phyloP scores from a whole-genome alignment of 2,329 filamentous ascomycete genomes.

The Boeremia lycopersici region DNA sequence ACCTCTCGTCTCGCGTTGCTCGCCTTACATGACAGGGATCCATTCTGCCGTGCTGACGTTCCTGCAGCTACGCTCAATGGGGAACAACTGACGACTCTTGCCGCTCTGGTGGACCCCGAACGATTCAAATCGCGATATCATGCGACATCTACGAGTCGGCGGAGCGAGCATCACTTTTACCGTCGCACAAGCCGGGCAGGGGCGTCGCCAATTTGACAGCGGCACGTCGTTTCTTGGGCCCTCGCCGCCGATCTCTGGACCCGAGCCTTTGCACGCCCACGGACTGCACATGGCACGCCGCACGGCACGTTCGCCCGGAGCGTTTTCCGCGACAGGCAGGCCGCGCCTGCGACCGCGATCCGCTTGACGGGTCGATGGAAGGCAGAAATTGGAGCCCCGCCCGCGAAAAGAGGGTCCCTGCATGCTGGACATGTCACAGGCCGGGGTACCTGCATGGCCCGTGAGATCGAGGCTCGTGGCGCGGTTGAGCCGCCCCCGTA shows the following conservation, averaged over 20 bases:
- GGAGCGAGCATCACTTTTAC: no score
- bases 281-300: neutral
- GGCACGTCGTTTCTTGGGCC: neutral
- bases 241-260: neutral
- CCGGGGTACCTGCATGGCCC: slow-evolving; percentile 16
- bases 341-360: neutral
- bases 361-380: neutral
- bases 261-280: neutral
- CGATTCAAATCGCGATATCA: neutral
- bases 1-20: slow-evolving; percentile 5
- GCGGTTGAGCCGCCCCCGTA: slow-evolving; percentile 8
- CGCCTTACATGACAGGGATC: slow-evolving; percentile 1
- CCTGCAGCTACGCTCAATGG: neutral
- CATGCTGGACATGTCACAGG: slow-evolving; percentile 11
- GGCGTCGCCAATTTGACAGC: neutral
- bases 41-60: slow-evolving; percentile 9
- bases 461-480: slow-evolving; percentile 12
- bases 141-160: neutral
- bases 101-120: neutral
- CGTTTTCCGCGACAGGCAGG: neutral
- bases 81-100: neutral
- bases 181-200: no score
- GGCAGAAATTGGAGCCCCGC: neutral
- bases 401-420: slow-evolving; percentile 9
- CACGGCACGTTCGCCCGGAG: slow-evolving; percentile 2